phyloP scores from a whole-genome alignment of 305 asterid genomes.

The Vinca major region DNA sequence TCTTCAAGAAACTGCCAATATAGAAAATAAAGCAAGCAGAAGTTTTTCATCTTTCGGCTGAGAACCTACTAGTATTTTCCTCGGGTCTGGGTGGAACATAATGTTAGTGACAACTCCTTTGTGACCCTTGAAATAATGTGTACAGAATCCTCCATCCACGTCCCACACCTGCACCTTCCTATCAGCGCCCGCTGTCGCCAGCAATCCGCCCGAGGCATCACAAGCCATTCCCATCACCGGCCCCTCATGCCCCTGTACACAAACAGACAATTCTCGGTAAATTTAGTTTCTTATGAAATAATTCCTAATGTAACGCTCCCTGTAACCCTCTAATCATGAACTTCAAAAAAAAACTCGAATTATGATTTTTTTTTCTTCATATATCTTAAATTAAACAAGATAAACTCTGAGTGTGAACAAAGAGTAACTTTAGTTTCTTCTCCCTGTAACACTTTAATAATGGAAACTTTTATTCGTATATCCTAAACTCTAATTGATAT shows the following conservation, averaged over 20 bases:
- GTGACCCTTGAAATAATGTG: conserved; percentile 94
- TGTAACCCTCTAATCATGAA: too few relatives aligned
- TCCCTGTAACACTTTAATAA: too few relatives aligned
- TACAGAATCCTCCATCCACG: conserved; percentile 88
- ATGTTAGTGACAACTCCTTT: conserved; percentile 81
- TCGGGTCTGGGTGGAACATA: conserved; percentile 74
- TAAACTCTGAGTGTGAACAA: too few relatives aligned
- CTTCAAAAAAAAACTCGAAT: too few relatives aligned
- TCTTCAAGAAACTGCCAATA: conserved; percentile 4
- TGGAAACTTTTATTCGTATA: too few relatives aligned
- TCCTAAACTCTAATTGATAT: too few relatives aligned
- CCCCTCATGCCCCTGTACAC: conserved; percentile 84
- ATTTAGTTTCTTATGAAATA: background rate
- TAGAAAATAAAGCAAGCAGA: background rate
- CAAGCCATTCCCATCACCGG: conserved; percentile 90
- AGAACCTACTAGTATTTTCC: conserved; percentile 59
- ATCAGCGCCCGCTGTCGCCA: conserved; percentile 97
- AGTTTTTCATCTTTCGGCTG: background rate
- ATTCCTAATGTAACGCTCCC: too few relatives aligned
- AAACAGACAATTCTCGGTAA: background rate
- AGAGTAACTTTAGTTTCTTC: background rate
- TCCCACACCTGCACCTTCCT: conserved; percentile 95
- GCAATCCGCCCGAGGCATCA: conserved; percentile 88
- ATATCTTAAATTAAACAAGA: too few relatives aligned
- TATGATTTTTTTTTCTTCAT: too few relatives aligned